Base-by-base conservation (phyloP, 1,284 basidiomycete species). In the Ganoderma leucocontextum region DNA sequence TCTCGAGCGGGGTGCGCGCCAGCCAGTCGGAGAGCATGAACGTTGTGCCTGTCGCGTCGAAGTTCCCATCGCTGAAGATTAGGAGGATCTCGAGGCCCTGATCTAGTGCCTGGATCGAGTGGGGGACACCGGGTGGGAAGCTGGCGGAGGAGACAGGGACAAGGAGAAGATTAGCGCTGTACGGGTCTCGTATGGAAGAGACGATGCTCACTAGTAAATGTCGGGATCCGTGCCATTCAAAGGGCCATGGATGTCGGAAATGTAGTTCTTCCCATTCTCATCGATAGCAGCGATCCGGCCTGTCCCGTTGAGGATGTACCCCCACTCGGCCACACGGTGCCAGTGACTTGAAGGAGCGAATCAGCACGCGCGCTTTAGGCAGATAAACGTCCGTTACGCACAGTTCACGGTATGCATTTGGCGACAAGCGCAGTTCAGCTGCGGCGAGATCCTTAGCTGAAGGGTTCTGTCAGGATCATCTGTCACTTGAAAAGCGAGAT, bases 381-480 rank as follows among this genome's bases (percentile, higher is more conserved):
- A 66, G 60, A 39, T 52, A 53, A 41, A 15, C 4, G 10, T 13
- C 22, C 38, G 13, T 39, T 4, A 65, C 73, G 42, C 63, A 71
- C 73, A 76, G 70, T 63, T 76, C 78, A 67, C 78, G 78, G 67
- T 78, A 76, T 13, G 75, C 80, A n/a, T 79, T 80, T 15, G 77
- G 74, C 12, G 81, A 80, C 42, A 83, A 74, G 22, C 80, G 78
- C 73, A 82, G 76, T 64, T 83, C 79, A n/a, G 80, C 81, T n/a
- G 76, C 80, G 15, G 81, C 79, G 25, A 82, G 68, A 57, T 78
- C 77, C 66, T 77, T 75, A 1, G 76, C 76, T 77, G 60, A 62
- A 68, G 29, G 38, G 63, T 65, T 61, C 62, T 62, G 65, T 67
- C 61, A 73, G 58, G 22, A 13, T 25, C 62, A 44, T 7, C 39